Conservation (phyloP, 2,329 filamentous ascomycete genomes). For the Colletotrichum siamense region DNA sequence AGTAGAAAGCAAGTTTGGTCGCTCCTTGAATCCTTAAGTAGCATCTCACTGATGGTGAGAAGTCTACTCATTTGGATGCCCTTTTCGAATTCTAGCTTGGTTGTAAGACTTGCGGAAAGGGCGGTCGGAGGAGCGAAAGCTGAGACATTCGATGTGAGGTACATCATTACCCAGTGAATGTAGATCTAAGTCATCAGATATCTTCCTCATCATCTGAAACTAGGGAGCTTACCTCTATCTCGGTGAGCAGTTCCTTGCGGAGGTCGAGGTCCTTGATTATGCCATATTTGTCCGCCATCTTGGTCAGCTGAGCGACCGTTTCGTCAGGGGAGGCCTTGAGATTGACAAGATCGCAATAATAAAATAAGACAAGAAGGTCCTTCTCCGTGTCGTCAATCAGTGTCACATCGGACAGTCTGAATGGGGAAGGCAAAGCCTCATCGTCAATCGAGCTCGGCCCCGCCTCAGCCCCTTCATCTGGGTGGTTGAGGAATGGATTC, state of each 20-base stretch:
- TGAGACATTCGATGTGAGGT: conserved; percentile 11
- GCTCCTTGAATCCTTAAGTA: conserved; percentile 9
- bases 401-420: conserved; percentile 6
- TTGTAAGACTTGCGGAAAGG: not conserved
- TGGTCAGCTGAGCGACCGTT: conserved; percentile 4
- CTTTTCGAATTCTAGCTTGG: conserved; percentile 9
- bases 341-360: conserved; percentile 15
- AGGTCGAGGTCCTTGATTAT: conserved; percentile 17
- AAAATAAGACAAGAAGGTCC: conserved; percentile 22
- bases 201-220: accelerated
- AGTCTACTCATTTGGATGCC: conserved; percentile 15
- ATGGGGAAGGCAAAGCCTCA: not conserved
- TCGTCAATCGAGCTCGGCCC: not conserved
- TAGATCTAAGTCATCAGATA: not conserved
- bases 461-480: not conserved
- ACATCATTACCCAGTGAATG: conserved; percentile 12
- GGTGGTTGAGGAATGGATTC: conserved; percentile 19
- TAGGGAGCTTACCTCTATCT: conserved; percentile 3
- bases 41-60: conserved; percentile 20
- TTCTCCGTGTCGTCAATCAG: conserved; percentile 20
- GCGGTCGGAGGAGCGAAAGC: not conserved
- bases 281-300: conserved; percentile 12
- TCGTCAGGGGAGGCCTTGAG: conserved; percentile 10
- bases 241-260: conserved; percentile 21
- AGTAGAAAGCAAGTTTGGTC: conserved; percentile 23